Percentiles rank a stretch among this genome's conserved stretches.
Evolutionary conservation across 108 stramenopile species (phyloP).

Genomic region (Conticribra guillardii): DNA sequence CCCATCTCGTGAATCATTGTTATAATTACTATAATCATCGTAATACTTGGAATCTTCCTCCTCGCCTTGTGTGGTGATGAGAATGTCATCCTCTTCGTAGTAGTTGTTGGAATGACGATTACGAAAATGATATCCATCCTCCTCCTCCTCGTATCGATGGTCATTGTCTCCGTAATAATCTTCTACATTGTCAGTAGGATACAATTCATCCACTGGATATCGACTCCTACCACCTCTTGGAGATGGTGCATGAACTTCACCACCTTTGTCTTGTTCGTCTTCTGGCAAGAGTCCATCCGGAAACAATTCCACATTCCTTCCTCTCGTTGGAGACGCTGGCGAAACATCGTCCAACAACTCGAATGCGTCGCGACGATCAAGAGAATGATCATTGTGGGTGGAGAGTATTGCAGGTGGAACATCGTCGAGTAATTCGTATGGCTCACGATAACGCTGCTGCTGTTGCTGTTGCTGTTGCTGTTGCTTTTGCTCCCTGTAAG

Average conservation of each 20-base stretch:
- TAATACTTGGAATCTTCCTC: background rate
- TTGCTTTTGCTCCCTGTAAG: background rate
- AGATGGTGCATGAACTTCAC: background rate
- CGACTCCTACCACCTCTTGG: too few species aligned
- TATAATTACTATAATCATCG: slow-evolving; percentile 16
- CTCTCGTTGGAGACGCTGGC: background rate
- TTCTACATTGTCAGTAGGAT: slow-evolving; percentile 22
- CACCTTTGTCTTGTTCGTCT: background rate
- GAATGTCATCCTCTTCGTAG: background rate
- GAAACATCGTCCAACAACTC: background rate
- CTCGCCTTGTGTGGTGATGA: background rate
- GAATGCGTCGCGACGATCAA: too few species aligned
- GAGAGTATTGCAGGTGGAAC: slow-evolving; percentile 22
- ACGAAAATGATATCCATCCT: too few species aligned
- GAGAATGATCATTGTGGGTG: slow-evolving; percentile 2
- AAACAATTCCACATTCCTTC: background rate
- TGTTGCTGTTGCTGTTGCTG: background rate
- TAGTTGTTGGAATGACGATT: background rate
- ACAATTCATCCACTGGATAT: slow-evolving; percentile 46
- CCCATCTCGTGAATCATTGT: background rate
- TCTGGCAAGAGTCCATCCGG: slow-evolving; percentile 22
- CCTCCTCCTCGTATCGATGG: too few species aligned
- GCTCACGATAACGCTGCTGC: slow-evolving; percentile 8
- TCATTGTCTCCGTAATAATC: slow-evolving; percentile 18
- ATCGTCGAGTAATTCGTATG: slow-evolving; percentile 33